A percentile compares a stretch with the other conserved stretches of the same genome.
Conservation (phyloP, 2,329 filamentous ascomycete genomes). For the Anisogramma anomala region DNA sequence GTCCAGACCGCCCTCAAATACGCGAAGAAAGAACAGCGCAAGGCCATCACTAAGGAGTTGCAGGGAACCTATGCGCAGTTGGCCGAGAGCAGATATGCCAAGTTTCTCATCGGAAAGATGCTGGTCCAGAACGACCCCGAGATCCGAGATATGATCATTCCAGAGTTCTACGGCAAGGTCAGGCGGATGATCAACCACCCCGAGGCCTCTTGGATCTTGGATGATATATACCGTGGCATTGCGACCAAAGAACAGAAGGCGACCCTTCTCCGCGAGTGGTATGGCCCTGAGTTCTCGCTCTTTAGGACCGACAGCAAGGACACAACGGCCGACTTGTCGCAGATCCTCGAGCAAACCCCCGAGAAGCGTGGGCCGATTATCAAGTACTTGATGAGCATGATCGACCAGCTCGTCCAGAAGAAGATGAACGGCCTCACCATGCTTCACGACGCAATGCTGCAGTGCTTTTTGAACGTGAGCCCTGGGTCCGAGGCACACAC, state of each 20-base stretch:
- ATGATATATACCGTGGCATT: slow-evolving; percentile 86
- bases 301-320: slow-evolving; percentile 50
- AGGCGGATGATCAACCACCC: slow-evolving; percentile 90
- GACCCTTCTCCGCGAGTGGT: slow-evolving; percentile 83
- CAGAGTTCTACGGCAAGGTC: slow-evolving; percentile 90
- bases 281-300: slow-evolving; percentile 82
- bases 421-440: slow-evolving; percentile 95
- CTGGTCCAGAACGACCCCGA: slow-evolving; percentile 83
- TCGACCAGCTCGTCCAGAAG: slow-evolving; percentile 90
- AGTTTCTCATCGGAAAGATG: slow-evolving; percentile 93
- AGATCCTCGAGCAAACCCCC: slow-evolving; percentile 64
- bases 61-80: slow-evolving; percentile 73
- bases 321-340: slow-evolving; percentile 55
- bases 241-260: slow-evolving; percentile 81
- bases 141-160: slow-evolving; percentile 77
- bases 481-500: slow-evolving; percentile 68
- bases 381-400: slow-evolving; percentile 72
- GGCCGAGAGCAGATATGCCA: slow-evolving; percentile 92
- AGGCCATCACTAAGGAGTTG: slow-evolving; percentile 76
- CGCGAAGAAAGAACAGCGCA: slow-evolving; percentile 70
- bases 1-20: slow-evolving; percentile 98
- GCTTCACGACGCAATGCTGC: slow-evolving; percentile 94
- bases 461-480: slow-evolving; percentile 78
- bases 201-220: slow-evolving; percentile 93
- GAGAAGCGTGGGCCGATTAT: slow-evolving; percentile 83